These are phyloP conservation scores for Martiniozyma abietophila DNA, from an alignment of 805 yeast species.

Conservation along the genomic window DNA sequence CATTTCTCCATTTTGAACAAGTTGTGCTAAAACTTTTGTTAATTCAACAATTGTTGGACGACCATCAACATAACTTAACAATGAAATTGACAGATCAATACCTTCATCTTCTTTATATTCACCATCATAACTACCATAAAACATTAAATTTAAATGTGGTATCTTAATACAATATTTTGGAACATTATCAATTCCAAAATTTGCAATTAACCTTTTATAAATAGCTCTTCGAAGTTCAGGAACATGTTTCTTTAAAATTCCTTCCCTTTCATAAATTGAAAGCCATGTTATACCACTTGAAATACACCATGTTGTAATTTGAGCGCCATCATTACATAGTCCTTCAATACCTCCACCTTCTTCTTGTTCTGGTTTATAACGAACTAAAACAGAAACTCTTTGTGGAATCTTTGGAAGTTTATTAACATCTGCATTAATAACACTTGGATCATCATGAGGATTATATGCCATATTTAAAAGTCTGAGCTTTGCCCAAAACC, in stretches of 20 bases:
- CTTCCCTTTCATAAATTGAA: slow-evolving; percentile 72
- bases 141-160: slow-evolving; percentile 54
- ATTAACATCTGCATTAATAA: slow-evolving; percentile 75
- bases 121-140: slow-evolving; percentile 31
- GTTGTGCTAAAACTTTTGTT: slow-evolving; percentile 75
- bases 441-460: slow-evolving; percentile 68
- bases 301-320: slow-evolving; percentile 78
- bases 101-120: slow-evolving; percentile 24
- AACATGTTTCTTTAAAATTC: slow-evolving; percentile 47
- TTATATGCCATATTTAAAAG: slow-evolving; percentile 57
- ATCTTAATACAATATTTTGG: slow-evolving; percentile 56
- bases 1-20: slow-evolving; percentile 54
- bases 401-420: slow-evolving; percentile 69
- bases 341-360: slow-evolving; percentile 89
- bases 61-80: slow-evolving; percentile 75
- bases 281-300: slow-evolving; percentile 74
- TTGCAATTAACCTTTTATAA: slow-evolving; percentile 48
- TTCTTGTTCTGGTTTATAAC: slow-evolving; percentile 62
- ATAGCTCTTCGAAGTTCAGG: slow-evolving; percentile 50
- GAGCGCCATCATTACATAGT: slow-evolving; percentile 65
- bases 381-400: slow-evolving; percentile 66
- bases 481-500: slow-evolving; percentile 45
- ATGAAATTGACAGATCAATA: slow-evolving; percentile 50
- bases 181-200: slow-evolving; percentile 61
- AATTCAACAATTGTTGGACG: slow-evolving; percentile 83